Base-by-base conservation (phyloP, 2,329 filamentous ascomycete species). In the Pezicula neosporulosa region DNA sequence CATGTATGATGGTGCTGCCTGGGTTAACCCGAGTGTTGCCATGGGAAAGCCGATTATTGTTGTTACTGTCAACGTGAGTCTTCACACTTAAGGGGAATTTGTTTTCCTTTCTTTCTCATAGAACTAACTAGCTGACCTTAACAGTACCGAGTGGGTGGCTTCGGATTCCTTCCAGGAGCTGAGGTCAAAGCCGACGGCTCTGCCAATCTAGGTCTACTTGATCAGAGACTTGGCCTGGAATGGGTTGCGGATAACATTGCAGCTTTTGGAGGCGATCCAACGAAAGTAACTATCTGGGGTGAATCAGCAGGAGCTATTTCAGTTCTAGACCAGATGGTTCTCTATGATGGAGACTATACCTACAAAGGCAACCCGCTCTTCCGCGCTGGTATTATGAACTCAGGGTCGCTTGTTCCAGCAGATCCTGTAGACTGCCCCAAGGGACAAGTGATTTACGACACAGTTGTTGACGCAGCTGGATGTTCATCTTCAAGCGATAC, bases 171-270 rank as follows among this genome's bases (percentile, higher is more conserved):
- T 64, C 78, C 82, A 0, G 87, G 87, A 6, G 78, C 78, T 48
- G 86, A 90, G 65, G 76, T 90, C 41, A 72, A 85, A 3, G 73
- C 75, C 4, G 86, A 89, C 54, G 86, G 86, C 2, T 77, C 83
- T 2, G 69, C 84, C 3, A 93, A 92, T 63, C 66, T 90, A 3
- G 89, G 89, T 3, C 75, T 89, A 3, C 73, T 87, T 0, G 89
- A 93, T 61, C 87, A 92, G 61, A 77, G 86, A 33, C 75, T 87
- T 56, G 88, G 80, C 0, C 73, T 93, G 6, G 71, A 91, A 64
- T 93, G 89, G 89, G 80, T 89, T 1, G 82, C 86, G 7, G 86
- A 90, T 60, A 90, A 92, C 58, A 90, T 93, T 51, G 82, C 72
- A 1, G 76, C 81, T 0, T 95, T 94, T 63, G 90, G 90, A 9